Conservation (phyloP, 805 yeast species). For the Wickerhamiella domercqiae region DNA sequence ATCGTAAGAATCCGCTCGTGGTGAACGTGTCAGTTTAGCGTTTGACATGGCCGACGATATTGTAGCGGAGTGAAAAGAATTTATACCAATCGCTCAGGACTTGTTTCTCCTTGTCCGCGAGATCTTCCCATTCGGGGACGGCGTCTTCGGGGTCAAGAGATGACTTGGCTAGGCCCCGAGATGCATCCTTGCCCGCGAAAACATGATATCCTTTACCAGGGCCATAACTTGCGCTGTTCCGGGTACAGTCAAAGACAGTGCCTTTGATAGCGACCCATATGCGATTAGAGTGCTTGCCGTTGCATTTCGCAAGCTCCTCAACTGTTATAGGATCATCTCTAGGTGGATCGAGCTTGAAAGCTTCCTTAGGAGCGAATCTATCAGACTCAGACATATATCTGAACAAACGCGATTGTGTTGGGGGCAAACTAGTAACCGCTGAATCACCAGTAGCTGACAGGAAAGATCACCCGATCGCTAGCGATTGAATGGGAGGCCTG, state of each 20-base stretch:
- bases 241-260: conserved; percentile 60
- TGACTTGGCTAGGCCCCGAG: conserved; percentile 60
- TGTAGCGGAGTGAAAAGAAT: conserved; percentile 42
- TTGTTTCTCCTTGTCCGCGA: conserved; percentile 43
- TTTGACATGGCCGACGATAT: conserved; percentile 29
- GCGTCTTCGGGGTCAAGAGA: conserved; percentile 41
- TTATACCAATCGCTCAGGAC: conserved; percentile 63
- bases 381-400: conserved; percentile 14
- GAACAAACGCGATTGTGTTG: not conserved
- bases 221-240: conserved; percentile 54
- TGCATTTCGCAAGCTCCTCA: conserved; percentile 30
- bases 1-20: too few relatives aligned
- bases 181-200: conserved; percentile 63
- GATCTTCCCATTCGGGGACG: conserved; percentile 24
- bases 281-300: conserved; percentile 28
- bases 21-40: too few relatives aligned
- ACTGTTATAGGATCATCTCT: conserved; percentile 30
- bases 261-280: conserved; percentile 69
- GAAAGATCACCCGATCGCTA: not conserved
- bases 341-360: conserved; percentile 39
- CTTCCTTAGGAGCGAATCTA: conserved; percentile 39
- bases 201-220: conserved; percentile 59
- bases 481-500: conserved; percentile 8
- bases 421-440: not conserved
- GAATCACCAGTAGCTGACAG: not conserved